Conservation (phyloP, 2,329 filamentous ascomycete genomes). For the Trichoderma hamatum region DNA sequence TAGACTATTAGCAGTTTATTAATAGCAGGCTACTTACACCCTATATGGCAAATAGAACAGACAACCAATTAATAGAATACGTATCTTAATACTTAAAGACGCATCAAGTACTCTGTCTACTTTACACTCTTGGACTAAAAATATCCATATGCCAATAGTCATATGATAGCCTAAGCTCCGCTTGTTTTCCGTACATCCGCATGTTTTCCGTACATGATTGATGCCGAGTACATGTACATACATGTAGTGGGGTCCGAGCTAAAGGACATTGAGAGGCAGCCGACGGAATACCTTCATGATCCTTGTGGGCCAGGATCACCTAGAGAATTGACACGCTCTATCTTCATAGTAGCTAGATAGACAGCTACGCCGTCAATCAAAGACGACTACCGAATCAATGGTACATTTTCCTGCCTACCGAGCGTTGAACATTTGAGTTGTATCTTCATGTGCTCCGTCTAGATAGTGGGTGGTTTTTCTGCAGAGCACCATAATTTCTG, state of each 20-base stretch:
- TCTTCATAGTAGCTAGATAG: neutral
- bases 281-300: neutral
- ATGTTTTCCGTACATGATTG: neutral
- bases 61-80: neutral
- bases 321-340: neutral
- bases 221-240: too few species aligned
- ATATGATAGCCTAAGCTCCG: neutral
- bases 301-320: neutral
- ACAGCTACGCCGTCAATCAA: neutral
- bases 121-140: neutral
- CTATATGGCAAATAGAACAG: neutral
- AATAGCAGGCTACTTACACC: neutral
- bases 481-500: neutral
- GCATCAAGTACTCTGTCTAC: neutral
- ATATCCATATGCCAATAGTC: neutral
- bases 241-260: neutral
- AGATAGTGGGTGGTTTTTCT: neutral
- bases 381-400: neutral
- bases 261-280: neutral
- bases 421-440: neutral
- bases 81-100: neutral
- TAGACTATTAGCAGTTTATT: neutral
- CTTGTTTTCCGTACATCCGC: neutral
- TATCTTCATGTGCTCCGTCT: neutral
- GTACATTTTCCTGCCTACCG: neutral